Evolutionary conservation across 257 asterid species (phyloP).

Genomic region (Euphrasia confusa): DNA sequence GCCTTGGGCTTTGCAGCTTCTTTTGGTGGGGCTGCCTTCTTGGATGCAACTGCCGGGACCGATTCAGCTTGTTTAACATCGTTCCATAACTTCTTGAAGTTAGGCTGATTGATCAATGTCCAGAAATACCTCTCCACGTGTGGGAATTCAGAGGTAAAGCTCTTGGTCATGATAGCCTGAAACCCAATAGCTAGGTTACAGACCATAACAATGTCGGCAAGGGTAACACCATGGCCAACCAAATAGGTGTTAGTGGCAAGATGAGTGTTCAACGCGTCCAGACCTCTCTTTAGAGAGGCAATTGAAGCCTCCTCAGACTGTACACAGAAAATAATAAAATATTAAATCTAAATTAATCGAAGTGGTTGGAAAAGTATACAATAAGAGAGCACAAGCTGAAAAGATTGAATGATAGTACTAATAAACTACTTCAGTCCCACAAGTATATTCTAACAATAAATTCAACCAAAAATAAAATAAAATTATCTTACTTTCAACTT

Average conservation of each 20-base stretch:
- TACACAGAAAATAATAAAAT: background rate
- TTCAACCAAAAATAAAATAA: too few relatives aligned
- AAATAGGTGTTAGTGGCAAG: conserved; percentile 67
- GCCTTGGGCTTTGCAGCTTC: conserved; percentile 72
- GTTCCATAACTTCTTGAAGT: conserved; percentile 52
- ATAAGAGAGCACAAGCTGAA: too few relatives aligned
- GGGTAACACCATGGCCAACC: conserved; percentile 72
- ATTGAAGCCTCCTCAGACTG: conserved; percentile 74
- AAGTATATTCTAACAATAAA: too few relatives aligned
- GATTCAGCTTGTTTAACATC: conserved; percentile 55
- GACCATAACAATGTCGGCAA: conserved; percentile 61
- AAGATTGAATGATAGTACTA: background rate
- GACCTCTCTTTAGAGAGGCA: conserved; percentile 55
- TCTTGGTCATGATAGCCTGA: conserved; percentile 50
- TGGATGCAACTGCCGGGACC: conserved; percentile 54
- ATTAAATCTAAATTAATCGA: background rate
- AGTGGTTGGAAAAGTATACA: background rate
- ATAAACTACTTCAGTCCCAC: too few relatives aligned
- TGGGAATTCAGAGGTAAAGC: conserved; percentile 72
- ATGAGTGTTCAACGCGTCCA: conserved; percentile 65
- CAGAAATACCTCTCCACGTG: conserved; percentile 84
- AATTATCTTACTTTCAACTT: background rate
- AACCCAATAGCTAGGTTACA: conserved; percentile 63
- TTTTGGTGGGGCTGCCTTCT: conserved; percentile 51
- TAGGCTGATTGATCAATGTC: conserved; percentile 78